Conservation (phyloP, 371 early-diverging fungal species). For the Zychaea mexicana region DNA sequence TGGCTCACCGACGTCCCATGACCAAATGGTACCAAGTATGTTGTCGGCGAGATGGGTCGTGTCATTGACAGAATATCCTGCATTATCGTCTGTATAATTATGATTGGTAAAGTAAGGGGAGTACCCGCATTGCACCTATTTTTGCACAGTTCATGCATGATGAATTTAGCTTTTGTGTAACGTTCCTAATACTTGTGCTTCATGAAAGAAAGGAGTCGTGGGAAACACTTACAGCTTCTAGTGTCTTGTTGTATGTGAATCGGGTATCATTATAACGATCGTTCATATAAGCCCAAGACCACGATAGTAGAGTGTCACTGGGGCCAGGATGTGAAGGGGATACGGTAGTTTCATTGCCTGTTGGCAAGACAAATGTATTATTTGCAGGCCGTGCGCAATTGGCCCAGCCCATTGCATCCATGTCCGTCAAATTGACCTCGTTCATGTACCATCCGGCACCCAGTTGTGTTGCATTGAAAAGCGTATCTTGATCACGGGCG, state of each 20-base stretch:
- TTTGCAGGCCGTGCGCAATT: constrained; percentile 16
- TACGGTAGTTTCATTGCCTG: neutral
- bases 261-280: constrained; percentile 2
- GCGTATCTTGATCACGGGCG: constrained; percentile 15
- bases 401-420: constrained; percentile 9
- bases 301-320: constrained; percentile 7
- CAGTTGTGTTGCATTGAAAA: constrained; percentile 21
- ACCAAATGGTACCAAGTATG: constrained; percentile 40
- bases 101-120: constrained; percentile 33
- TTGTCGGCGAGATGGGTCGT: constrained; percentile 24
- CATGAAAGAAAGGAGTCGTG: neutral
- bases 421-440: constrained; percentile 1
- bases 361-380: constrained; percentile 10
- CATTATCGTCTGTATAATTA: constrained; percentile 19
- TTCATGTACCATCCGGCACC: constrained; percentile 12
- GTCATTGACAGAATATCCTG: constrained; percentile 13
- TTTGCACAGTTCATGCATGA: neutral
- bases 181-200: too few relatives aligned
- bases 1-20: constrained; percentile 47
- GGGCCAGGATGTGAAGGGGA: neutral
- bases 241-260: constrained; percentile 17
- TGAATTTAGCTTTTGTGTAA: neutral
- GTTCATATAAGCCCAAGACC: constrained; percentile 26
- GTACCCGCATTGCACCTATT: constrained; percentile 35
- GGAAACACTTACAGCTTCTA: constrained; percentile 24